Conservation (phyloP, 1,284 basidiomycete genomes). For the Rhizoctonia solani region DNA sequence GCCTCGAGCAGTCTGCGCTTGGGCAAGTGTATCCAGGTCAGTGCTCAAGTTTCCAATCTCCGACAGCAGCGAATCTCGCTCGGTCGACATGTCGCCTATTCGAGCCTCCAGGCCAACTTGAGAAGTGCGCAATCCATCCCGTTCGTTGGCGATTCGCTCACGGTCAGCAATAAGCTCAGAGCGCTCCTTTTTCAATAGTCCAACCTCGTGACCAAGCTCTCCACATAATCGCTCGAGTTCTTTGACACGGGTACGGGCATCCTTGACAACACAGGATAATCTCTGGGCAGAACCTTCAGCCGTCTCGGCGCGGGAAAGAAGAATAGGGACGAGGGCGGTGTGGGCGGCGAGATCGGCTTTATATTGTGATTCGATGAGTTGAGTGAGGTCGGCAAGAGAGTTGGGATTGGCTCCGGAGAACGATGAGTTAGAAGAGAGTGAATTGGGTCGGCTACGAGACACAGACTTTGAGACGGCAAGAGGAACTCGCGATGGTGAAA, state of each 20-base stretch:
- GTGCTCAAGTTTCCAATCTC: slow-evolving; percentile 18
- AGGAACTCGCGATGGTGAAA: not conserved
- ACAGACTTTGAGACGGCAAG: not conserved
- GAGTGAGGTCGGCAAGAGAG: slow-evolving; percentile 11
- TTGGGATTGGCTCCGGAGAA: not conserved
- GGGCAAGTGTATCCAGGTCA: not conserved
- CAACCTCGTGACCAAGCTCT: slow-evolving; percentile 16
- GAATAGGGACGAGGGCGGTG: slow-evolving; percentile 11
- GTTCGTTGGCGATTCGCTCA: not conserved
- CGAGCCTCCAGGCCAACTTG: not conserved
- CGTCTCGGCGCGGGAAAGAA: slow-evolving; percentile 17
- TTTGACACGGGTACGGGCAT: slow-evolving; percentile 2
- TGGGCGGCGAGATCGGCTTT: slow-evolving; percentile 33
- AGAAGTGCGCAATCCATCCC: not conserved
- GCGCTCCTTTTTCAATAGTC: not conserved
- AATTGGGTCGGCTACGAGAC: not conserved
- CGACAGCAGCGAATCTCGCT: slow-evolving; percentile 10
- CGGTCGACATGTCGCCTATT: not conserved
- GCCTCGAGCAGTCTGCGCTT: not conserved
- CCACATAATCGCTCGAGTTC: slow-evolving; percentile 21
- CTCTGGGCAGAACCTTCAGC: slow-evolving; percentile 17
- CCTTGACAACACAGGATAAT: slow-evolving; percentile 10
- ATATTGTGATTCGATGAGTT: slow-evolving; percentile 29
- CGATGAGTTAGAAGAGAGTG: not conserved
- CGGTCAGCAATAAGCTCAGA: not conserved